Evolutionary conservation across 345 rosid species (phyloP).

Genomic region (Linum trigynum): DNA sequence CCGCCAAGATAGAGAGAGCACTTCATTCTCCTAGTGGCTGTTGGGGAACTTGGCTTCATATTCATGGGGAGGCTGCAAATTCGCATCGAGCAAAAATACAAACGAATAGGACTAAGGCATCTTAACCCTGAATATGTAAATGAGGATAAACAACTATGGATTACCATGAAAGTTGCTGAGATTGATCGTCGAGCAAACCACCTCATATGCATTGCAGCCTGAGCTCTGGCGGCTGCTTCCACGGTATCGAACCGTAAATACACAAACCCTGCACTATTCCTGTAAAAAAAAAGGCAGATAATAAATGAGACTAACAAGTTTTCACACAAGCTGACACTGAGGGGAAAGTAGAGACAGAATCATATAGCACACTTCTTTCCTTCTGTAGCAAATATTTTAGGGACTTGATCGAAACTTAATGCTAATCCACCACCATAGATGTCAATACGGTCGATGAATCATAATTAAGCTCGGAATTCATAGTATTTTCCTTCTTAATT

Average conservation of each 20-base stretch:
- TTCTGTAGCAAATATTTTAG: too few species aligned
- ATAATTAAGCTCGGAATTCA: too few species aligned
- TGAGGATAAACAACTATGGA: neutral
- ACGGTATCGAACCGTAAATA: constrained; percentile 60
- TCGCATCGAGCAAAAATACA: neutral
- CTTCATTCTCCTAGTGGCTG: neutral
- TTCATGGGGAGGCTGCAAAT: constrained; percentile 30
- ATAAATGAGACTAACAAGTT: neutral
- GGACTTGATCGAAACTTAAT: too few species aligned
- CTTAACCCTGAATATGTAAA: neutral
- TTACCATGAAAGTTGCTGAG: constrained; percentile 77
- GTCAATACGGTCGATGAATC: too few species aligned
- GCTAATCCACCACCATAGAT: too few species aligned
- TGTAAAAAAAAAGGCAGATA: constrained; percentile 17
- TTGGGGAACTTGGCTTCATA: constrained; percentile 53
- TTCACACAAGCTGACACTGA: too few species aligned
- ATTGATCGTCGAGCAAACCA: constrained; percentile 90
- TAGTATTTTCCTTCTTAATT: too few species aligned
- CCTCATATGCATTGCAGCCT: constrained; percentile 81
- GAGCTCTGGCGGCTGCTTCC: constrained; percentile 57
- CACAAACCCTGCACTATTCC: constrained; percentile 71
- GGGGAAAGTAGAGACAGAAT: too few species aligned
- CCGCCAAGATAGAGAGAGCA: too few species aligned
- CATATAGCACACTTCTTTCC: too few species aligned
- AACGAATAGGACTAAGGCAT: neutral